Conservation (phyloP, 192 early-diverging fungal species). For the Backusella mclennaniae region DNA sequence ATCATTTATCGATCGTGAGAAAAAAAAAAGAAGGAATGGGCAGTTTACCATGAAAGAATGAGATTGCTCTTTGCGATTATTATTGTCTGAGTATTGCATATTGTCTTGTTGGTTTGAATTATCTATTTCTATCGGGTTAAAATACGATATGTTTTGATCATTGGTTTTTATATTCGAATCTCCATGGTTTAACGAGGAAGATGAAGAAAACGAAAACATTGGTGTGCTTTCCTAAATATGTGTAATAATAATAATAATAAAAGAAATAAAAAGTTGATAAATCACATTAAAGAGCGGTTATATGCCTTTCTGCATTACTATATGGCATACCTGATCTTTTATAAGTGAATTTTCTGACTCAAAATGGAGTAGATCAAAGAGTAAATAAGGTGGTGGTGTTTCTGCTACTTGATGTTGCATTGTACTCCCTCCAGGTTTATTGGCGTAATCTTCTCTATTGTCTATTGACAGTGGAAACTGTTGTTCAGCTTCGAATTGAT, state of each 20-base stretch:
- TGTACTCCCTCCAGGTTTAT: background rate
- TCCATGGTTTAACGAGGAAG: background rate
- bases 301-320: background rate
- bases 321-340: background rate
- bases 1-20: conserved; percentile 16
- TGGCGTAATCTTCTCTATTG: background rate
- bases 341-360: background rate
- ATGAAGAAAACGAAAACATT: background rate
- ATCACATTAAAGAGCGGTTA: background rate
- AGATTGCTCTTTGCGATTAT: background rate
- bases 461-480: background rate
- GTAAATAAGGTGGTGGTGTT: conserved; percentile 2
- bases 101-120: background rate
- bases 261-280: background rate
- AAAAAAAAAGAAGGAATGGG: conserved; percentile 1
- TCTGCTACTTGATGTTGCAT: background rate
- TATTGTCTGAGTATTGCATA: background rate
- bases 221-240: background rate
- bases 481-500: background rate
- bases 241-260: background rate
- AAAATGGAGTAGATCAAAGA: background rate
- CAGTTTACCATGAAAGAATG: conserved; percentile 1
- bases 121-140: conserved; percentile 7
- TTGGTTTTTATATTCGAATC: background rate
- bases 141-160: conserved; percentile 2